phyloP scores from a whole-genome alignment of 2,329 filamentous ascomycete species.

The Curvularia spicifera region DNA sequence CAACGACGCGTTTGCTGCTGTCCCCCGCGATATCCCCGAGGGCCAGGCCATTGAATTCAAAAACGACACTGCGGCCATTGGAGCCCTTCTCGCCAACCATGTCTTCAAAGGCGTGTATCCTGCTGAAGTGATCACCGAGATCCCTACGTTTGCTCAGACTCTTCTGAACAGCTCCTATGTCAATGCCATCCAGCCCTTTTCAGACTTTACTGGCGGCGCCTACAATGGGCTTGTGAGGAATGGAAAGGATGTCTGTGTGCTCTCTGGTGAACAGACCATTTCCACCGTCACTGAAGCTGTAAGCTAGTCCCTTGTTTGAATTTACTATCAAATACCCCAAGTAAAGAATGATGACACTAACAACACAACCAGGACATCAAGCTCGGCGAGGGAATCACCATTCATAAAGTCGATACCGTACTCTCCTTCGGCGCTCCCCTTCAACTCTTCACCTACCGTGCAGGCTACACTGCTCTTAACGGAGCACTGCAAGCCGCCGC shows the following conservation, averaged over 20 bases:
- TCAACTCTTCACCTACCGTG: constrained; percentile 37
- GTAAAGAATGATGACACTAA: not conserved
- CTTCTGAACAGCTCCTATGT: constrained; percentile 56
- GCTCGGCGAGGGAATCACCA: constrained; percentile 35
- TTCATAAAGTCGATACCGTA: constrained; percentile 37
- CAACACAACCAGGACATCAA: constrained; percentile 28
- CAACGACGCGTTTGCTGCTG: constrained; percentile 56
- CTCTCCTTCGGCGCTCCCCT: constrained; percentile 36
- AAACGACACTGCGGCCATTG: constrained; percentile 43
- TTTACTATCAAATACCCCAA: too few relatives aligned
- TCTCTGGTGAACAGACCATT: constrained; percentile 58
- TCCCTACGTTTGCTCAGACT: constrained; percentile 54
- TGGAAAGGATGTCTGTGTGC: constrained; percentile 55
- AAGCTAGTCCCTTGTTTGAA: constrained; percentile 27
- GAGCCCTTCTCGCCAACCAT: constrained; percentile 63
- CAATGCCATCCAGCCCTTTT: constrained; percentile 51
- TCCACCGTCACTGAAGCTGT: constrained; percentile 58
- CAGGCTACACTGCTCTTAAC: constrained; percentile 36
- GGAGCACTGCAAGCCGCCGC: constrained; percentile 19
- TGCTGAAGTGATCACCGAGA: constrained; percentile 44
- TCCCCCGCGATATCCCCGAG: constrained; percentile 34
- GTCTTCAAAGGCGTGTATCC: constrained; percentile 60
- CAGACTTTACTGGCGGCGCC: constrained; percentile 65
- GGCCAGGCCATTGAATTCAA: constrained; percentile 41
- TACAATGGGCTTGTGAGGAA: constrained; percentile 56